A percentile compares a stretch with the other conserved stretches of the same genome.
Conservation (phyloP, 768 basidiomycete species). For the Tylopilus vinaceipallidus region DNA sequence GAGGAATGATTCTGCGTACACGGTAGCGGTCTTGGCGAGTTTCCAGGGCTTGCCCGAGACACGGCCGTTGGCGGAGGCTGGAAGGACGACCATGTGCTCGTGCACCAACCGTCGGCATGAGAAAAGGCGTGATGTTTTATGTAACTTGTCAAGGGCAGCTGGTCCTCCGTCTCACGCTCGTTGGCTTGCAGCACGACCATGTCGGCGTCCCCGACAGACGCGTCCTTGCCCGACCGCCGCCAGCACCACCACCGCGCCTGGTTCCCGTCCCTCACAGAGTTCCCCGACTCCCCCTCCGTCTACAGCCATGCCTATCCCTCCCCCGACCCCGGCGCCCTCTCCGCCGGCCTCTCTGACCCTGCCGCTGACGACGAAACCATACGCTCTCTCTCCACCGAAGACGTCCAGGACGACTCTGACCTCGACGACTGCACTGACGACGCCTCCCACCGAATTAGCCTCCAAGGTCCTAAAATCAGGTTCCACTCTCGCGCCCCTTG, state of each 20-base stretch:
- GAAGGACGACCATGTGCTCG: slow-evolving; percentile 34
- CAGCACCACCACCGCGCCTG: slow-evolving; percentile 40
- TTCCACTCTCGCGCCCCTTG: slow-evolving; percentile 81
- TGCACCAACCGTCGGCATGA: slow-evolving; percentile 12
- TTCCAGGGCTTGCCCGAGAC: slow-evolving; percentile 75
- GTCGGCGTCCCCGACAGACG: slow-evolving; percentile 42
- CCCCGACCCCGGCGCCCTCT: slow-evolving; percentile 38
- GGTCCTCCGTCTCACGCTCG: slow-evolving; percentile 12
- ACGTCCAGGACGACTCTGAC: slow-evolving; percentile 35
- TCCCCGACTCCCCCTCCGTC: slow-evolving; percentile 66
- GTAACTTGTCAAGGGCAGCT: slow-evolving; percentile 13
- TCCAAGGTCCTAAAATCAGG: slow-evolving; percentile 80
- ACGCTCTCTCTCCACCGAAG: slow-evolving; percentile 29
- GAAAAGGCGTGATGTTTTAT: slow-evolving; percentile 23
- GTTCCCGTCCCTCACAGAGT: slow-evolving; percentile 55
- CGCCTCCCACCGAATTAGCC: slow-evolving; percentile 55
- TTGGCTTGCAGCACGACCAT: slow-evolving; percentile 27
- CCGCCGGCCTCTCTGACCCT: slow-evolving; percentile 42
- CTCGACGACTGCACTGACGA: slow-evolving; percentile 42
- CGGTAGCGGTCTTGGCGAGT: slow-evolving; percentile 44
- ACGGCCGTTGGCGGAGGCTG: slow-evolving; percentile 63
- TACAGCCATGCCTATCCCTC: slow-evolving; percentile 64
- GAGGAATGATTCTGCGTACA: slow-evolving; percentile 36
- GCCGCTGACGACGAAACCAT: slow-evolving; percentile 49
- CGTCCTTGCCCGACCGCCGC: slow-evolving; percentile 38